A percentile compares a stretch with the other conserved stretches of the same genome.
These are phyloP conservation scores for Candida golubevii DNA, from an alignment of 805 yeast species.

Conservation along the genomic window DNA sequence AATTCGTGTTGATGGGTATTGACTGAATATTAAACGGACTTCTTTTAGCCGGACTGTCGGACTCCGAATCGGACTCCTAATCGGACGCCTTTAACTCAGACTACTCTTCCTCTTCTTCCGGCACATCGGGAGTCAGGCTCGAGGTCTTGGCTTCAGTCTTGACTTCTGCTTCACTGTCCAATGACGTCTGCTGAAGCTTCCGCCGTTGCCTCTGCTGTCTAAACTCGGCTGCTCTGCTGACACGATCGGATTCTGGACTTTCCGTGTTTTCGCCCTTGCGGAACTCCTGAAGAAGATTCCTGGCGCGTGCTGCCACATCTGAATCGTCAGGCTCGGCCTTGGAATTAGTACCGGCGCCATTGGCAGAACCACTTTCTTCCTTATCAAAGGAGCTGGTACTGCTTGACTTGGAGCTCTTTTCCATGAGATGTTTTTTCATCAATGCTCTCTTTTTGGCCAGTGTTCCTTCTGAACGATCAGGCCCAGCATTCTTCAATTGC, in stretches of 20 bases:
- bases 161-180: neutral
- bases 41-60: too few relatives aligned
- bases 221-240: slow-evolving; percentile 13
- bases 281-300: slow-evolving; percentile 57
- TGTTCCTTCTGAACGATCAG: slow-evolving; percentile 68
- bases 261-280: slow-evolving; percentile 35
- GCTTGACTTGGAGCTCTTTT: slow-evolving; percentile 22
- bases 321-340: slow-evolving; percentile 19
- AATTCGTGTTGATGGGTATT: too few relatives aligned
- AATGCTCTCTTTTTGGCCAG: slow-evolving; percentile 78
- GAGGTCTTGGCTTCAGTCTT: neutral
- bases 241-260: slow-evolving; percentile 5
- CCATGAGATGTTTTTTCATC: slow-evolving; percentile 59
- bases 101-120: too few relatives aligned
- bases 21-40: neutral
- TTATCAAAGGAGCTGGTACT: neutral
- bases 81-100: too few relatives aligned
- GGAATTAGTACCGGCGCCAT: slow-evolving; percentile 1
- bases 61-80: too few relatives aligned
- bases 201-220: slow-evolving; percentile 15
- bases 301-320: slow-evolving; percentile 58
- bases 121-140: neutral
- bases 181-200: slow-evolving; percentile 7
- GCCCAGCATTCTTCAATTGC: slow-evolving; percentile 82
- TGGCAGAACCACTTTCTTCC: slow-evolving; percentile 1